Percentiles rank a stretch among this genome's conserved stretches.
Conservation (phyloP, 768 basidiomycete species). For the Lenzites betulinus region DNA sequence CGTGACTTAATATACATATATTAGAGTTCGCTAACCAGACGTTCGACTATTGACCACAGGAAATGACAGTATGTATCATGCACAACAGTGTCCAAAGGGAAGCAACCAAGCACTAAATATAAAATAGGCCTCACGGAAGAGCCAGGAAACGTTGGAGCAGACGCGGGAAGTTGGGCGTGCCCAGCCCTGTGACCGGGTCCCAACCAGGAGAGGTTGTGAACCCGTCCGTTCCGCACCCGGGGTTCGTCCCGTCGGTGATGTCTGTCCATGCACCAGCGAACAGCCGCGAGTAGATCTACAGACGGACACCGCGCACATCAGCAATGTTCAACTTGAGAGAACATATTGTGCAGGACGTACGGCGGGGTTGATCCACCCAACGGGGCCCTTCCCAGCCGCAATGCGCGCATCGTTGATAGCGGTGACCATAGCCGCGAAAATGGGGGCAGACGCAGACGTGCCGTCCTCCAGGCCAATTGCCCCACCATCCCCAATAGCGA, state of each 20-base stretch:
- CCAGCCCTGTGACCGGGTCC: too few species aligned
- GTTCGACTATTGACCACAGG: too few species aligned
- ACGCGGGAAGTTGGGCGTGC: too few species aligned
- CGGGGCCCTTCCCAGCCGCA: constrained; percentile 25
- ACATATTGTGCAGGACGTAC: background rate
- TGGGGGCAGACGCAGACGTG: constrained; percentile 63
- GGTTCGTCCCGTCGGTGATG: too few species aligned
- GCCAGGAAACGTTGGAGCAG: background rate
- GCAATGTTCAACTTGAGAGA: background rate
- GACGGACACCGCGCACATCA: background rate
- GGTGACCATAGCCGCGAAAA: constrained; percentile 61
- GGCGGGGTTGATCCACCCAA: constrained; percentile 37
- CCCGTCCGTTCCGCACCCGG: constrained; percentile 5
- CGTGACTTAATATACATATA: too few species aligned
- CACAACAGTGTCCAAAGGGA: too few species aligned
- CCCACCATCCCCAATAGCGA: constrained; percentile 30
- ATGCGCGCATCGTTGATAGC: constrained; percentile 44
- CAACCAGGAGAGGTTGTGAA: too few species aligned
- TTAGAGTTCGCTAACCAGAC: too few species aligned
- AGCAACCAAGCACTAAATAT: too few species aligned
- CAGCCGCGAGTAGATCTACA: constrained; percentile 45
- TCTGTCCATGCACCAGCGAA: constrained; percentile 32
- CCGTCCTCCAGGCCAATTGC: constrained; percentile 44
- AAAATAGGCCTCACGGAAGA: background rate
- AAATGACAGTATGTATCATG: too few species aligned